phyloP scores from a whole-genome alignment of 2,329 filamentous ascomycete species.

The Thielaviopsis populi region DNA sequence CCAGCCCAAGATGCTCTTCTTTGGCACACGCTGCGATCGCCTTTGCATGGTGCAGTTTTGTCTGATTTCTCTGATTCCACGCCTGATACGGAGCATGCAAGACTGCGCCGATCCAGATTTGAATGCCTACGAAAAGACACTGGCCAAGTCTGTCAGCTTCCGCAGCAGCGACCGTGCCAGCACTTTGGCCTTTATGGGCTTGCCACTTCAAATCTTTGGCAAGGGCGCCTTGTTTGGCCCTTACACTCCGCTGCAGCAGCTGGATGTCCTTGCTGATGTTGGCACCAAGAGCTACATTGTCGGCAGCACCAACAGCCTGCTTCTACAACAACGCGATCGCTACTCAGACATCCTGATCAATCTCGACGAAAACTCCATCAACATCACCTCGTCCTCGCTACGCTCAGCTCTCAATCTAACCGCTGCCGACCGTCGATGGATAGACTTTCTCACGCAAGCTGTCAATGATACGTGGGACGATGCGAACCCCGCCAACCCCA shows the following conservation, averaged over 20 bases:
- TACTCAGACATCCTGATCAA: constrained; percentile 97
- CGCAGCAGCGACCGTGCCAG: constrained; percentile 86
- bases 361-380: constrained; percentile 76
- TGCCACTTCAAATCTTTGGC: constrained; percentile 88
- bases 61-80: constrained; percentile 85
- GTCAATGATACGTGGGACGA: constrained; percentile 97
- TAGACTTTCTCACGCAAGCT: constrained; percentile 84
- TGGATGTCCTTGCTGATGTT: constrained; percentile 83
- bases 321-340: constrained; percentile 84
- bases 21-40: constrained; percentile 87
- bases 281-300: constrained; percentile 96
- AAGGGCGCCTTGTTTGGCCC: constrained; percentile 93
- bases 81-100: constrained; percentile 77
- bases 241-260: constrained; percentile 89
- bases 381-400: constrained; percentile 66
- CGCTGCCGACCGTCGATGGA: constrained; percentile 82
- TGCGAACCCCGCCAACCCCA: constrained; percentile 73
- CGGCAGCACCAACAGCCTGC: constrained; percentile 85
- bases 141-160: constrained; percentile 66
- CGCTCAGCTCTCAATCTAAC: constrained; percentile 63
- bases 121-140: constrained; percentile 61
- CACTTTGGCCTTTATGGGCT: constrained; percentile 80
- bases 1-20: constrained; percentile 99
- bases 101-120: constrained; percentile 92
- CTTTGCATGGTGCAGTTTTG: constrained; percentile 99